Evolutionary conservation across 768 basidiomycete genomes (phyloP), one percentile per base, ranked within the genome.

Genomic region (Pisolithus orientalis): DNA sequence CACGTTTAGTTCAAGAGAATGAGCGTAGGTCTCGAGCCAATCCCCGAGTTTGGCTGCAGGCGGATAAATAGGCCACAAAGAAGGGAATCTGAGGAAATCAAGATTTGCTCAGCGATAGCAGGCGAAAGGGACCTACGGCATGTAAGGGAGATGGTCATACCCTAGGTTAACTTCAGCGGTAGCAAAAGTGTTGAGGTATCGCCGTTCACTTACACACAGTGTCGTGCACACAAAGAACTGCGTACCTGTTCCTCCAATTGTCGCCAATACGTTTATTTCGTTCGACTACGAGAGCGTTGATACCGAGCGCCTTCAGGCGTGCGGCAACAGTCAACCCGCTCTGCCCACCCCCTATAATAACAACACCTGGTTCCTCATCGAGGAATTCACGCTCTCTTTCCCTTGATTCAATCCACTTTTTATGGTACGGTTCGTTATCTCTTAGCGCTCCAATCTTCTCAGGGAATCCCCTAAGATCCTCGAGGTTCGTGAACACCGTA

Each of bases 321-420:
- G 84, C 84, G 0, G 86, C 85, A 2, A 80, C 62, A 39, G 75
- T 79, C 28, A 92, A 66, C 1, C 87, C 89, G 55, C 76, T 78
- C 51, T 88, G 87, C 0, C 84, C 85, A 0, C 75, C 84, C 10
- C 84, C 83, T 17, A 86, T 68, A 24, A 87, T 70, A 28, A 88
- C 62, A 9, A 85, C 87, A 2, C 73, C 74, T 0, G 84, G 84
- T 37, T 76, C 73, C 6, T 57, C 61, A n/a, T 74, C 75, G 31
- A 64, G 66, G 57, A 83, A 83, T 29, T 75, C 74, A 8, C 60
- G 49, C 51, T 79, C 75, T 31, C 61, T 61, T 39, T 65, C 65
- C 31, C 82, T 71, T 28, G 70, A 65, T 29, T 71, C 70, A 42
- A 72, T 70, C 85, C 84, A 87, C 51, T 75, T 72, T 6, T 78